Percentiles rank a stretch among this genome's conserved stretches.
phyloP scores from a whole-genome alignment of 441 rosid species.

The Aleurites moluccanus region DNA sequence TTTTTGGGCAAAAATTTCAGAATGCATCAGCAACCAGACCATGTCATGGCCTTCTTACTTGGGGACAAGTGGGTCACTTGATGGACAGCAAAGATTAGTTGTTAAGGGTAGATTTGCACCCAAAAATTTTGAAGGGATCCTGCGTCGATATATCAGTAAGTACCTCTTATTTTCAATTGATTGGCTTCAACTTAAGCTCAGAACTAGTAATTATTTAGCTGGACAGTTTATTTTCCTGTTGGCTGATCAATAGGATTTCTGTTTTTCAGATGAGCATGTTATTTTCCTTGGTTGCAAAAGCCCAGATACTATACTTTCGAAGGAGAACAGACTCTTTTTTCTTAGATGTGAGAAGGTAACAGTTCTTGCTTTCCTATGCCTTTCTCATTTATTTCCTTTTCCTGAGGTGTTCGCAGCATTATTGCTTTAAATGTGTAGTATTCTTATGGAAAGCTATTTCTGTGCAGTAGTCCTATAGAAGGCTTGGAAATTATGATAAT shows the following conservation, averaged over 20 bases:
- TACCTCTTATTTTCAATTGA: slow-evolving; percentile 11
- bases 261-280: slow-evolving; percentile 66
- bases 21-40: slow-evolving; percentile 79
- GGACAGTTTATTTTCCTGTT: not conserved
- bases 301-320: slow-evolving; percentile 73
- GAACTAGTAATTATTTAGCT: not conserved
- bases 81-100: slow-evolving; percentile 71
- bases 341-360: slow-evolving; percentile 83
- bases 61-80: slow-evolving; percentile 67
- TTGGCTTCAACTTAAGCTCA: not conserved
- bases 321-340: slow-evolving; percentile 70
- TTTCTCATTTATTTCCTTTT: not conserved
- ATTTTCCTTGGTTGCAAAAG: slow-evolving; percentile 82
- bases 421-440: not conserved
- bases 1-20: slow-evolving; percentile 32
- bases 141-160: slow-evolving; percentile 68
- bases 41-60: slow-evolving; percentile 65
- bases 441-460: not conserved
- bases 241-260: not conserved
- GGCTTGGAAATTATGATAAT: not conserved
- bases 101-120: slow-evolving; percentile 78
- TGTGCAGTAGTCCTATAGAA: not conserved
- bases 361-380: not conserved
- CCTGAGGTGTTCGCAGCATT: not conserved
- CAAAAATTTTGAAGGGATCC: slow-evolving; percentile 64